Evolutionary conservation across 352 stramenopile genomes (phyloP), one percentile per base, ranked within the genome.

Genomic region (Phytophthora colocasiae): DNA sequence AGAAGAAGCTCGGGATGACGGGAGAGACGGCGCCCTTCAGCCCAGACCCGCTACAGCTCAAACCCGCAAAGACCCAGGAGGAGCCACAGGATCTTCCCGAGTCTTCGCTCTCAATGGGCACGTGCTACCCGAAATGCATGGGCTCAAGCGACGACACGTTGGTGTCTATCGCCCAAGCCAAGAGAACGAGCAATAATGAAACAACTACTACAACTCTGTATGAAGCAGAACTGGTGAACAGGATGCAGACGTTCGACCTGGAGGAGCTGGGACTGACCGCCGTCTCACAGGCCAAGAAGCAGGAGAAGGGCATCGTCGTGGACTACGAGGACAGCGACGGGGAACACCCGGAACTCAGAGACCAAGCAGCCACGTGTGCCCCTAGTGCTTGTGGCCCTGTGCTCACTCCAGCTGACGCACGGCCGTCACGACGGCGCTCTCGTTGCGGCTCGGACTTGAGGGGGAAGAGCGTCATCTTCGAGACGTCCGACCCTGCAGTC

Each of bases 51-150:
- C 29, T 32, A 6, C 36, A 54, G 27, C 46, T 53, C n/a, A 19
- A 27, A 32, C 4, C 32, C 29, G 11, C 47, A n/a, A 66, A 66
- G 32, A n/a, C 31, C 22, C 32, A 19, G 15, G 50, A 24, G 24
- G 50, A 24, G 24, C 54, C 43, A 17, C 48, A 61, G 34, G 14
- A 26, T 12, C 48, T 31, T 10, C 34, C 34, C 9, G 15, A 41
- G 14, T 36, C 48, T 1, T 31, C 36, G 17, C 29, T n/a, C 19
- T 22, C n/a, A 34, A 84, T 80, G 73, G 77, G 69, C 31, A 44
- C 71, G 43, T 85, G 77, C 63, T 85, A 81, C 50, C 71, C 77
- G 34, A 83, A 82, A 24, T 85, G 77, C 41, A 83, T 81, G 77
- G 66, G 31, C 48, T 27, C 50, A 7, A 34, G 17, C 11, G 63